These are phyloP conservation scores for Coemansia sp. DNA, from an alignment of 192 early-diverging fungal genomes.

Conservation along the genomic window DNA sequence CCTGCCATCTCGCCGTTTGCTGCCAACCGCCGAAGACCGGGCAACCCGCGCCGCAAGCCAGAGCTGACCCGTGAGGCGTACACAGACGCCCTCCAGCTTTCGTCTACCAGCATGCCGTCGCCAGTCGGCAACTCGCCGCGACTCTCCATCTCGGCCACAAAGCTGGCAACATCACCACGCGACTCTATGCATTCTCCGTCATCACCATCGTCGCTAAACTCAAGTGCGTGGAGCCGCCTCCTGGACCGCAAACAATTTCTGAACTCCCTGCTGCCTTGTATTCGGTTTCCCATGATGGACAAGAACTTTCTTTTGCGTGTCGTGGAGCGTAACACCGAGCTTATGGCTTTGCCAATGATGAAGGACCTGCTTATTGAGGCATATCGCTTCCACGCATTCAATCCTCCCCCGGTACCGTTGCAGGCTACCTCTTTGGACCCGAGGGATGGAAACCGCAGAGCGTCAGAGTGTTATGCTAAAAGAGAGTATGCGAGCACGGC, in stretches of 20 bases:
- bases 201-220: neutral
- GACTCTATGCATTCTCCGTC: too few relatives aligned
- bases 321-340: constrained; percentile 40
- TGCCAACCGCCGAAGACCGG: neutral
- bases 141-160: constrained; percentile 16
- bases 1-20: constrained; percentile 26
- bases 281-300: constrained; percentile 49
- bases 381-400: constrained; percentile 51
- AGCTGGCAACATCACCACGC: constrained; percentile 7
- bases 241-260: constrained; percentile 40
- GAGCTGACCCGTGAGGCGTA: constrained; percentile 44
- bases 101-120: neutral
- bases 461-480: constrained; percentile 30
- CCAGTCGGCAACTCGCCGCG: constrained; percentile 10
- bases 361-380: constrained; percentile 52
- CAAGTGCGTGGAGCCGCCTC: constrained; percentile 13
- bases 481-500: constrained; percentile 19
- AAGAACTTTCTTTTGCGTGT: constrained; percentile 41
- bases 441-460: neutral
- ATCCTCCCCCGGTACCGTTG: constrained; percentile 7
- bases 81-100: constrained; percentile 8
- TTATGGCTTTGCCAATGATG: constrained; percentile 46
- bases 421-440: neutral
- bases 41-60: constrained; percentile 18
- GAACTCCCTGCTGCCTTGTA: constrained; percentile 28